phyloP scores from a whole-genome alignment of 1,284 basidiomycete genomes.

The Athelia sp. region DNA sequence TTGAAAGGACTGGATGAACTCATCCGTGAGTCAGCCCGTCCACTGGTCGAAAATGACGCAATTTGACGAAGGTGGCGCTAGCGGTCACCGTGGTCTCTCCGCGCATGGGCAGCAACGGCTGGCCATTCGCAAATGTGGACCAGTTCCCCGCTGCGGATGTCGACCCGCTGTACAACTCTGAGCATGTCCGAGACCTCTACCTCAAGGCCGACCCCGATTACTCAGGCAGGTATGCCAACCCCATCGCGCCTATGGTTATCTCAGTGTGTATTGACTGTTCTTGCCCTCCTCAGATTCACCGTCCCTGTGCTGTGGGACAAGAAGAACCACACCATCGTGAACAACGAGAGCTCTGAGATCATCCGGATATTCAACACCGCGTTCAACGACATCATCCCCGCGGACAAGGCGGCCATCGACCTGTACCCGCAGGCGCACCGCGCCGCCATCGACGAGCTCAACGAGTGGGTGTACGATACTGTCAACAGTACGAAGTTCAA shows the following conservation, averaged over 20 bases:
- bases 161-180: conserved; percentile 67
- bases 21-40: conserved; percentile 52
- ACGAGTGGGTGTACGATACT: conserved; percentile 51
- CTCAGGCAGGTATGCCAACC: conserved; percentile 44
- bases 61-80: conserved; percentile 20
- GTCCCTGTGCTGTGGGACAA: conserved; percentile 97
- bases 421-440: conserved; percentile 75
- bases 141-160: conserved; percentile 66
- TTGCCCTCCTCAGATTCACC: conserved; percentile 57
- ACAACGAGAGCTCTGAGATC: conserved; percentile 93
- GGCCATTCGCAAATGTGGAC: conserved; percentile 80
- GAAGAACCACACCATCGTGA: conserved; percentile 85
- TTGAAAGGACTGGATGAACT: conserved; percentile 89
- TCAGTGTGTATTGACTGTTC: too few species aligned
- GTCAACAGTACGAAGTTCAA: conserved; percentile 36
- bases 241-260: too few species aligned
- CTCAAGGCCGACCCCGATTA: conserved; percentile 72
- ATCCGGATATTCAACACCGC: conserved; percentile 87
- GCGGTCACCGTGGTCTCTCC: conserved; percentile 85
- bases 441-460: conserved; percentile 75
- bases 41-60: not conserved
- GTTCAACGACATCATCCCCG: conserved; percentile 71
- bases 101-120: conserved; percentile 78
- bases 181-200: conserved; percentile 86
- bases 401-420: conserved; percentile 63